A percentile compares a stretch with the other conserved stretches of the same genome.
These are phyloP conservation scores for Aristolochia contorta DNA, from an alignment of 164 flowering plant genomes.

Conservation along the genomic window DNA sequence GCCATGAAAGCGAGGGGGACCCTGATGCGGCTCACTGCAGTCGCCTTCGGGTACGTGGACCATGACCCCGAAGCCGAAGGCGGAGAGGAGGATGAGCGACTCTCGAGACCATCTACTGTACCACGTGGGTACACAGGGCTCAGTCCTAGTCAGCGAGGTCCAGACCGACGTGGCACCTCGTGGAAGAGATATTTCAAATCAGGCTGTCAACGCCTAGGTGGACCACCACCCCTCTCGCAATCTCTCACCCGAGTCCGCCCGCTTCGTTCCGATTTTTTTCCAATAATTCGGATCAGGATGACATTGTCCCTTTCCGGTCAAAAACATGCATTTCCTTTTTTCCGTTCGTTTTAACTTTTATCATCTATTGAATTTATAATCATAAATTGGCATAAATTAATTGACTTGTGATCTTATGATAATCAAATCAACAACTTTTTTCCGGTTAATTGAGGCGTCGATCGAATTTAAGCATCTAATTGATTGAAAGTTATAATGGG, in stretches of 20 bases:
- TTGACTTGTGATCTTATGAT: no score
- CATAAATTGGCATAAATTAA: no score
- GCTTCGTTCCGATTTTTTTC: background rate
- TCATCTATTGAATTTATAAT: no score
- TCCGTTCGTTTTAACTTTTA: no score
- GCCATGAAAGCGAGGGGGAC: background rate
- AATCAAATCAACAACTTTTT: no score
- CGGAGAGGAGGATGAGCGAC: background rate
- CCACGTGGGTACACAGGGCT: conserved; percentile 17
- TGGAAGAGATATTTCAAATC: conserved; percentile 6
- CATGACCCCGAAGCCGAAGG: background rate
- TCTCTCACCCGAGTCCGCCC: no score
- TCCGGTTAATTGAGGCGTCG: no score
- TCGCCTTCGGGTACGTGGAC: background rate
- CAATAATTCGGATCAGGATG: background rate
- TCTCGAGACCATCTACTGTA: conserved; percentile 7
- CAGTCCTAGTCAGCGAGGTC: conserved; percentile 10
- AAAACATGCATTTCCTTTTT: no score
- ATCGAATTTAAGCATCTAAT: no score
- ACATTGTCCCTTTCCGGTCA: background rate
- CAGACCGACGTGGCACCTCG: conserved; percentile 2
- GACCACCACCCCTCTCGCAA: background rate
- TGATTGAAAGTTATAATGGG: no score
- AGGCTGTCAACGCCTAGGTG: background rate
- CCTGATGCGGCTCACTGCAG: background rate